Evolutionary conservation across 805 yeast species (phyloP), one percentile per base, ranked within the genome.

Genomic region (Candida krabiensis): DNA sequence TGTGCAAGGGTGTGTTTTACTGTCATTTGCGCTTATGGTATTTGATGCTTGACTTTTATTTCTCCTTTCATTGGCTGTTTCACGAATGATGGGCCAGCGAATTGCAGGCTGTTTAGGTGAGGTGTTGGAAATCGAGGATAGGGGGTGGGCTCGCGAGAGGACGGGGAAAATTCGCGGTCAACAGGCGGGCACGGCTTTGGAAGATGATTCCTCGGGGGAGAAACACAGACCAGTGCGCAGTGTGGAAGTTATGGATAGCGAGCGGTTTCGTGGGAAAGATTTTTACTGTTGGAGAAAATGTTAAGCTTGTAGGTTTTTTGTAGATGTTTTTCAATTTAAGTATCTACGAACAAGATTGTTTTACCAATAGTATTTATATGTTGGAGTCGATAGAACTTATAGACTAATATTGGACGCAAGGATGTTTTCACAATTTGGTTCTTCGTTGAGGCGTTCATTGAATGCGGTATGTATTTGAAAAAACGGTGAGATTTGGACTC

Each of bases 351-450:
- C n/a, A n/a, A n/a, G n/a, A n/a, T n/a, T n/a, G n/a, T n/a, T n/a
- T n/a, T n/a, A n/a, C n/a, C n/a, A n/a, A n/a, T n/a, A n/a, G n/a
- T n/a, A n/a, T n/a, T n/a, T n/a, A n/a, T n/a, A n/a, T n/a, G n/a
- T n/a, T n/a, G n/a, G n/a, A n/a, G n/a, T n/a, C n/a, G 32, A 38
- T 37, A 35, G 41, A 34, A 39, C 47, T 27, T 37, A 31, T 40
- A 21, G 24, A 21, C 24, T 21, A 21, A 21, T 21, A 21, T 21
- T 21, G 11, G 24, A 21, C 24, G 24, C 32, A 33, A 48, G 42
- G 43, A 60, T 61, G 67, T 62, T 60, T 49, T 54, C 65, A 35
- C 64, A 55, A 47, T 52, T 62, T 49, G 57, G 64, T 44, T 55
- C 63, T 44, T 61, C 64, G 40, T 46, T 61, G 43, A 60, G 60